Base-by-base conservation (phyloP, 306 rosid species). In the Spatholobus suberectus region DNA sequence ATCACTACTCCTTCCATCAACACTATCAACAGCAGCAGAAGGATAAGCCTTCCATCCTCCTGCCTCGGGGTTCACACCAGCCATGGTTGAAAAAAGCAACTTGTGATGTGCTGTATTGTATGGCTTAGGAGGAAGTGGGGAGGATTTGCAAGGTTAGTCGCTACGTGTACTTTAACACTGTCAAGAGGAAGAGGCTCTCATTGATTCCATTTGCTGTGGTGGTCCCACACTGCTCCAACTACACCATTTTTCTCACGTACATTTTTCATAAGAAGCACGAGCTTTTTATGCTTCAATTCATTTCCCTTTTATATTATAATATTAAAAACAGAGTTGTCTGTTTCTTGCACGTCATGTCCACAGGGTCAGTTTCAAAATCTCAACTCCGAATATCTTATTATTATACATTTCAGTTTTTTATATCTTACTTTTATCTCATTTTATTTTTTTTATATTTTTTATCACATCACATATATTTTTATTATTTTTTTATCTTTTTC, bases 221-320 rank as follows among this genome's bases (percentile, higher is more conserved):
- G 87, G 80, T 43, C 87, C 81, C 63, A 27, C 13, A 32, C 5
- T 13, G 21, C 17, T 35, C 37, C 72, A 66, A 55, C 47, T 46
- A 13, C 34, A 40, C 43, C 57, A 13, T 37, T 59, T 35, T 43
- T 13, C 35, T 38, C 52, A 20, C 54, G 37, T 27, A 26, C 20
- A 9, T 74, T 73, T 79, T 15, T 37, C 81, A 21, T 69, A 76
- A 27, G 44, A 59, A 26, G 6, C 88, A 85, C 14, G 82, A 5
- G 85, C 29, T 75, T 80, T 69, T 80, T 59, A 58, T 85, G 85
- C 70, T 34, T 65, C 32, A 44, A 74, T 74, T 74, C 78, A 9
- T 5, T 57, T 32, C 44, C 1, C 3, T 2, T 20, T 0, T 23
- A 24, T 20, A 3, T 1, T 24, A 5, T 10, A 38, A n/a, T 32